Evolutionary conservation across 352 stramenopile species (phyloP).

Genomic region (Phytophthora meadii): DNA sequence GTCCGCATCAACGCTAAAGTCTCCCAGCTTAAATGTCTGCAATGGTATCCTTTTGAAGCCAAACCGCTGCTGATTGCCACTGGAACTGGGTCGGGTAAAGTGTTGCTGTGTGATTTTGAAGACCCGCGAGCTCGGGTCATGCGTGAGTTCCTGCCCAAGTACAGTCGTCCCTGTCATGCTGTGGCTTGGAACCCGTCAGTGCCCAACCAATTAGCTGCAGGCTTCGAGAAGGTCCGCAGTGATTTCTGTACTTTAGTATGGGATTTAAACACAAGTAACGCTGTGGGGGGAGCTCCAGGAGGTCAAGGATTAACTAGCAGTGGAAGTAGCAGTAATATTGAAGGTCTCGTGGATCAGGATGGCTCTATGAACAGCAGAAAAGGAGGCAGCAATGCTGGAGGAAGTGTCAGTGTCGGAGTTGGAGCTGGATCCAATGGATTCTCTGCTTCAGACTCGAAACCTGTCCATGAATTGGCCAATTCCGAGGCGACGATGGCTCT

Average conservation of each 20-base stretch:
- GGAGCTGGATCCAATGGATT: constrained; percentile 36
- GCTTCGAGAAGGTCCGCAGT: constrained; percentile 89
- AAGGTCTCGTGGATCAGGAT: constrained; percentile 37
- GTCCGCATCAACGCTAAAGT: constrained; percentile 83
- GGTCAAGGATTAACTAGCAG: constrained; percentile 21
- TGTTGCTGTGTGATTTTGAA: constrained; percentile 85
- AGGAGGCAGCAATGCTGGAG: constrained; percentile 21
- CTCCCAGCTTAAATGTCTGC: constrained; percentile 83
- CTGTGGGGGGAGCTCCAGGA: constrained; percentile 7
- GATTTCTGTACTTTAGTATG: constrained; percentile 88
- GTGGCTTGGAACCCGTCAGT: constrained; percentile 84
- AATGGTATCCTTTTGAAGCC: constrained; percentile 82
- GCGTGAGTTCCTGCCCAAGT: constrained; percentile 84
- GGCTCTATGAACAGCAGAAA: constrained; percentile 33
- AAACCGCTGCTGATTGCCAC: constrained; percentile 82
- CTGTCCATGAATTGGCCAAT: constrained; percentile 83
- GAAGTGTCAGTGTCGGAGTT: constrained; percentile 28
- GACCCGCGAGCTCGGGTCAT: constrained; percentile 66
- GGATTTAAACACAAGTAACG: constrained; percentile 70
- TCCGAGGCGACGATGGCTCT: constrained; percentile 85
- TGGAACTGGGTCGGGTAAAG: constrained; percentile 77
- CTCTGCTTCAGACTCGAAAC: constrained; percentile 52
- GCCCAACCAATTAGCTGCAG: constrained; percentile 78
- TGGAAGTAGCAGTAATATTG: constrained; percentile 34
- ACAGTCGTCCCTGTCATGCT: constrained; percentile 82